Evolutionary conservation across 225 moss, liverwort and hornwort genomes (phyloP).

Genomic region (Physcomitrellopsis africana): DNA sequence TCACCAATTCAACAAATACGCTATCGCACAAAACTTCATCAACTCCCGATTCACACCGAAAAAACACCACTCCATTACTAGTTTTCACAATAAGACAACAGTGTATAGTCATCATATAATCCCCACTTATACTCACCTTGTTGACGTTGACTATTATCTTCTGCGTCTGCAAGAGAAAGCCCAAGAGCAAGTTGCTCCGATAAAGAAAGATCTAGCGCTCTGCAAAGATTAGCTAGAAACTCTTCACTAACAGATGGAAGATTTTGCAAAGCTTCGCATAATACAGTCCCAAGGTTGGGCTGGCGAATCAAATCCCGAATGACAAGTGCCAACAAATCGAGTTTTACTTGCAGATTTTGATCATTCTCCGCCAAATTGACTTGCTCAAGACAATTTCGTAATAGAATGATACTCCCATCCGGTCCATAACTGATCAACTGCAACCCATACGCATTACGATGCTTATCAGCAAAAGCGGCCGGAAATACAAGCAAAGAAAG

Average conservation of each 20-base stretch:
- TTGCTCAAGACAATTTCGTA: slow-evolving; percentile 76
- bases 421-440: slow-evolving; percentile 76
- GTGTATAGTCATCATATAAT: too few relatives aligned
- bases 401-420: slow-evolving; percentile 67
- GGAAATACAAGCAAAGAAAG: background rate
- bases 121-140: slow-evolving; percentile 39
- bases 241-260: slow-evolving; percentile 57
- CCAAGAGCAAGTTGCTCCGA: slow-evolving; percentile 69
- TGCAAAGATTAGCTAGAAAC: slow-evolving; percentile 59
- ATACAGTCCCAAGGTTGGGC: slow-evolving; percentile 65
- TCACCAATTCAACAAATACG: background rate
- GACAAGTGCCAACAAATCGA: slow-evolving; percentile 62
- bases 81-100: too few relatives aligned
- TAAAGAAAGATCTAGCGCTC: slow-evolving; percentile 56
- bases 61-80: too few relatives aligned
- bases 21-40: background rate
- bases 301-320: slow-evolving; percentile 55
- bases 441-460: slow-evolving; percentile 21
- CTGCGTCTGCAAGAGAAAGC: slow-evolving; percentile 63
- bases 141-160: slow-evolving; percentile 59
- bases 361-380: slow-evolving; percentile 62
- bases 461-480: background rate
- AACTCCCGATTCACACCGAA: too few relatives aligned
- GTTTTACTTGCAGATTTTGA: slow-evolving; percentile 66
- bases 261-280: slow-evolving; percentile 67